Percentiles rank a stretch among this genome's conserved stretches.
phyloP scores from a whole-genome alignment of 148 eudicot genomes.

The Dianthus caryophyllus region DNA sequence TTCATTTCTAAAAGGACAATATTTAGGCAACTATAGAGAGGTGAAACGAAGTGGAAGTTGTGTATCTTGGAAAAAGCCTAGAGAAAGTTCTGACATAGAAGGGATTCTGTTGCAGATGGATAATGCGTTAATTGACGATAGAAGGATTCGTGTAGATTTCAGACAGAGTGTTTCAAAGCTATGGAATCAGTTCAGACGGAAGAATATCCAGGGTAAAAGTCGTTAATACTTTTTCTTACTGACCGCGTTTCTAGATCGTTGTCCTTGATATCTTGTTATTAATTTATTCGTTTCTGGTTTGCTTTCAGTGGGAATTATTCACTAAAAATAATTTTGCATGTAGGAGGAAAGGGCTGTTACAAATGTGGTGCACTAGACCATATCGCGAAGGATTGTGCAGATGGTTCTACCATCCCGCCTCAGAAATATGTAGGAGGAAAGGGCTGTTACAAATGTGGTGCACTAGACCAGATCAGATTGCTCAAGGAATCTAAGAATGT shows the following conservation, averaged over 20 bases:
- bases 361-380: conserved; percentile 89
- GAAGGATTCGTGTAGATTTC: conserved; percentile 93
- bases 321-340: too few relatives aligned
- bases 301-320: too few relatives aligned
- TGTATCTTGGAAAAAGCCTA: neutral
- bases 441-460: conserved; percentile 94
- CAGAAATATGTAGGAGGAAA: conserved; percentile 66
- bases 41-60: neutral
- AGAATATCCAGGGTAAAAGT: conserved; percentile 45
- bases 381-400: conserved; percentile 78
- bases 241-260: neutral
- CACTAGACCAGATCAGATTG: conserved; percentile 72
- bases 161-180: conserved; percentile 94
- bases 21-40: too few relatives aligned
- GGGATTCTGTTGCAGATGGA: conserved; percentile 61
- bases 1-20: too few relatives aligned
- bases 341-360: conserved; percentile 88
- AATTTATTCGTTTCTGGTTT: too few relatives aligned
- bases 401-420: conserved; percentile 37
- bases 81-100: neutral
- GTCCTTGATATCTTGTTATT: neutral
- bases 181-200: conserved; percentile 81
- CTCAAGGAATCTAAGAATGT: too few relatives aligned
- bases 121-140: conserved; percentile 90
- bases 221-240: neutral